Conservation (phyloP, 371 early-diverging fungal species). For the Nematocida ironsii region DNA sequence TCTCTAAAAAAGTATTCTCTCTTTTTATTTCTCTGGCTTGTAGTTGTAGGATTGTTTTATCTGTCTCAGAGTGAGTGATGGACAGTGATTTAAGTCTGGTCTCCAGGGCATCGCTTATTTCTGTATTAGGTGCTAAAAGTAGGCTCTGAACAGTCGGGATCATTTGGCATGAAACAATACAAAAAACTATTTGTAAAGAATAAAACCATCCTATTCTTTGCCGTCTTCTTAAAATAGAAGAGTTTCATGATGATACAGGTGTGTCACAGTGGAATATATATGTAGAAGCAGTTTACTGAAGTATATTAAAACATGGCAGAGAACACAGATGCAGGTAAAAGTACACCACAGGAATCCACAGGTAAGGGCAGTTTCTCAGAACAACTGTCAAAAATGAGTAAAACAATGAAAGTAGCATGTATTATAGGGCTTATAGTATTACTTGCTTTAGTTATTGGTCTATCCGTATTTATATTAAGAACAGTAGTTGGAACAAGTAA, state of each 20-base stretch:
- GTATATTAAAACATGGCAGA: slow-evolving; percentile 8
- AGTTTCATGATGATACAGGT: slow-evolving; percentile 24
- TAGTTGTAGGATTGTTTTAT: slow-evolving; percentile 10
- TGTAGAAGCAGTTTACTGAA: background rate
- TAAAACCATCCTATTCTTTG: background rate
- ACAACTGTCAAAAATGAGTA: background rate
- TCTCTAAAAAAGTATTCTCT: background rate
- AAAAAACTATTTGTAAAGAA: slow-evolving; percentile 17
- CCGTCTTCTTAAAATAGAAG: background rate
- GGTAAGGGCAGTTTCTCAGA: background rate
- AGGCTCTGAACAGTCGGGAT: background rate
- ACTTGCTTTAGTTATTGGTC: background rate
- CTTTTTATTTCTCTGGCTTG: background rate
- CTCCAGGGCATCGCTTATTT: background rate
- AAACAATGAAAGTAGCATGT: background rate
- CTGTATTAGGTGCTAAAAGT: background rate
- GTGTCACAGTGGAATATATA: slow-evolving; percentile 24
- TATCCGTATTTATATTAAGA: background rate
- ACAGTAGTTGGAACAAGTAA: background rate
- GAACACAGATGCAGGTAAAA: background rate
- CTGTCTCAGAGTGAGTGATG: background rate
- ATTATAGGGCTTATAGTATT: background rate
- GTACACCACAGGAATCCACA: background rate
- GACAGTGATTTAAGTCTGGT: background rate
- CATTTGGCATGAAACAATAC: background rate